Percentiles rank a stretch among this genome's conserved stretches.
Evolutionary conservation across 208 protist species (phyloP).

Genomic region (Naegleria lovaniensis): DNA sequence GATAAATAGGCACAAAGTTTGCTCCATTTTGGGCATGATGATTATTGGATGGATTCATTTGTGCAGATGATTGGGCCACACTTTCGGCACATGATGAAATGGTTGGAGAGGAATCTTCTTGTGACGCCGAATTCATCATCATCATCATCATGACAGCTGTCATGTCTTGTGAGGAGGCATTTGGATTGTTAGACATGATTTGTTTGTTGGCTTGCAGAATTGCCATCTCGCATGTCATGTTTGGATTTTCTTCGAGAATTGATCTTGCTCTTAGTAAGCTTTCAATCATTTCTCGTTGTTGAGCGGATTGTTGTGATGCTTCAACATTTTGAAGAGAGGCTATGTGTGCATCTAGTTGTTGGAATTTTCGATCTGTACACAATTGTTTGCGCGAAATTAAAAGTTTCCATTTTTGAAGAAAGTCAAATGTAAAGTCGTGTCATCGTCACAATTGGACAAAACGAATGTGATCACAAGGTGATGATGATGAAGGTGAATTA

Average conservation of each 20-base stretch:
- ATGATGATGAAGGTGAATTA: too few species aligned
- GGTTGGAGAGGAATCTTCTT: neutral
- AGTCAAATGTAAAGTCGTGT: neutral
- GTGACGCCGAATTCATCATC: neutral
- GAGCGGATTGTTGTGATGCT: neutral
- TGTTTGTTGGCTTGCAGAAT: neutral
- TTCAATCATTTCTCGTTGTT: constrained; percentile 1
- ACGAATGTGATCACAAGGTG: neutral
- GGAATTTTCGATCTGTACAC: neutral
- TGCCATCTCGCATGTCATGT: constrained; percentile 1
- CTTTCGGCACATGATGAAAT: neutral
- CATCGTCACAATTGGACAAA: neutral
- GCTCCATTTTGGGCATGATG: neutral
- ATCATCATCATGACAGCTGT: neutral
- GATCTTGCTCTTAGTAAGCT: neutral
- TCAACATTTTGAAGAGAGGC: neutral
- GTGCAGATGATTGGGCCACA: neutral
- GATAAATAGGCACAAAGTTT: neutral
- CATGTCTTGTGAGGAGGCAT: neutral
- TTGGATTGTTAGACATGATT: neutral
- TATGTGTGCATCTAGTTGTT: constrained; percentile 5
- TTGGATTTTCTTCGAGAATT: constrained; percentile 6
- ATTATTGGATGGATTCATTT: neutral
- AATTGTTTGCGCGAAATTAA: neutral
- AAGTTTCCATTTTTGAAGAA: neutral